Evolutionary conservation across 2,329 filamentous ascomycete species (phyloP).

Genomic region (Neofusicoccum umdonicola): DNA sequence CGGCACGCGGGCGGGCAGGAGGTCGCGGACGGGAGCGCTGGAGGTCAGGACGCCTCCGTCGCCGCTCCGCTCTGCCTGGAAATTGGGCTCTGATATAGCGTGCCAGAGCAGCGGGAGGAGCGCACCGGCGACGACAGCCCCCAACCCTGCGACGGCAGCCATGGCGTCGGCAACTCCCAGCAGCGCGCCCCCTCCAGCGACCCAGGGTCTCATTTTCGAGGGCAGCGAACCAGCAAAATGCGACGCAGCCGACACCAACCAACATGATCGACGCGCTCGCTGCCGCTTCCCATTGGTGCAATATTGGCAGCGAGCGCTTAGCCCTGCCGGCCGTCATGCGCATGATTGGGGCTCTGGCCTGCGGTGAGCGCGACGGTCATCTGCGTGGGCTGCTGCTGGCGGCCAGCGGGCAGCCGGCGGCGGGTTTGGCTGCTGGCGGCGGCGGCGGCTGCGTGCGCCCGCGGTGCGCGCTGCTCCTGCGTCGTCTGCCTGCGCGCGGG

Average conservation of each 20-base stretch:
- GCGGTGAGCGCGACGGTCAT: constrained; percentile 8
- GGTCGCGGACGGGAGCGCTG: background rate
- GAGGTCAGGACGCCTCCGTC: background rate
- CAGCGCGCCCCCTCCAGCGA: background rate
- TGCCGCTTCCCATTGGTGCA: constrained; percentile 8
- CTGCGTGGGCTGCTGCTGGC: background rate
- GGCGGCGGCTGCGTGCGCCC: background rate
- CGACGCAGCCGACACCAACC: constrained; percentile 2
- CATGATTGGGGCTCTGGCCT: background rate
- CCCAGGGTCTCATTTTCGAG: constrained; percentile 6
- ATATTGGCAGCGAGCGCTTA: constrained; percentile 1
- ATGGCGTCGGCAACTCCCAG: constrained; percentile 15
- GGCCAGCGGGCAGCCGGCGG: too few species aligned
- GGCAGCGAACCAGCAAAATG: constrained; percentile 5
- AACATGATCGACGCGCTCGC: constrained; percentile 12
- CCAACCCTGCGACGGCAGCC: constrained; percentile 15
- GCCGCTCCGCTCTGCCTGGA: background rate
- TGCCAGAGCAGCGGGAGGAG: constrained; percentile 14
- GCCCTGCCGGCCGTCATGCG: constrained; percentile 1
- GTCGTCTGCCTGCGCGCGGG: background rate
- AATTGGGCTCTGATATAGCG: constrained; percentile 16
- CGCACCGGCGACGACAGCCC: constrained; percentile 4
- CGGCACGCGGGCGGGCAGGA: background rate
- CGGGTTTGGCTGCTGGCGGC: background rate
- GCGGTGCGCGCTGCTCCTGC: background rate